These are phyloP conservation scores for Physcomitrium patens DNA, from an alignment of 225 moss, liverwort and hornwort species.

Conservation along the genomic window DNA sequence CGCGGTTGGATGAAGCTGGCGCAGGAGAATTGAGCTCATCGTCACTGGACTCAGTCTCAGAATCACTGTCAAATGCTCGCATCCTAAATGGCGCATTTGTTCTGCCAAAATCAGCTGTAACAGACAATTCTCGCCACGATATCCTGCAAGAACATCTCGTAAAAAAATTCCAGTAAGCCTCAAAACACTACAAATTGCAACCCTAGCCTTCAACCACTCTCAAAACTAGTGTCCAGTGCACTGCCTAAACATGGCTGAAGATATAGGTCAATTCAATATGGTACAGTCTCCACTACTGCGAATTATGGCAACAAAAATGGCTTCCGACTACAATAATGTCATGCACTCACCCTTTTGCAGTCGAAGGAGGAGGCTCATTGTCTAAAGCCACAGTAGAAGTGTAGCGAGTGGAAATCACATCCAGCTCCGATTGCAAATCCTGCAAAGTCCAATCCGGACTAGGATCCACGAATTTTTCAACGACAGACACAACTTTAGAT, in stretches of 20 bases:
- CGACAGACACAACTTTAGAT: slow-evolving; percentile 38
- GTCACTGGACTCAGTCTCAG: slow-evolving; percentile 54
- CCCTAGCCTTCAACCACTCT: background rate
- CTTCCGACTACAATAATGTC: background rate
- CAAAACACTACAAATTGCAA: no score
- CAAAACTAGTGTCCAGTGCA: background rate
- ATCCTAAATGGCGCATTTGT: slow-evolving; percentile 66
- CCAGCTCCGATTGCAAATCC: slow-evolving; percentile 75
- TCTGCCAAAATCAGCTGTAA: slow-evolving; percentile 84
- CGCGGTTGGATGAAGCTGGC: slow-evolving; percentile 11
- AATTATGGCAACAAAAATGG: background rate
- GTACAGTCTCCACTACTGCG: background rate
- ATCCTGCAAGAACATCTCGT: slow-evolving; percentile 42
- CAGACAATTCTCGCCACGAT: slow-evolving; percentile 77
- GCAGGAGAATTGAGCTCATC: slow-evolving; percentile 45
- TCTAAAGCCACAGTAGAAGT: slow-evolving; percentile 44
- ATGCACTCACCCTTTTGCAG: slow-evolving; percentile 40
- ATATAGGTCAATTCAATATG: slow-evolving; percentile 3
- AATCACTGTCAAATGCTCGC: slow-evolving; percentile 69
- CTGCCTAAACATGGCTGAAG: slow-evolving; percentile 3
- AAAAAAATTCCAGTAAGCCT: background rate
- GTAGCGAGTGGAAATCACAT: slow-evolving; percentile 58
- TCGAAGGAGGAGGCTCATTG: slow-evolving; percentile 45
- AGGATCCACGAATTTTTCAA: slow-evolving; percentile 71
- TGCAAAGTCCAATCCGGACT: slow-evolving; percentile 79